A percentile compares a stretch with the other conserved stretches of the same genome.
Evolutionary conservation across 148 eudicot species (phyloP).

Genomic region (Nyssa sinensis): DNA sequence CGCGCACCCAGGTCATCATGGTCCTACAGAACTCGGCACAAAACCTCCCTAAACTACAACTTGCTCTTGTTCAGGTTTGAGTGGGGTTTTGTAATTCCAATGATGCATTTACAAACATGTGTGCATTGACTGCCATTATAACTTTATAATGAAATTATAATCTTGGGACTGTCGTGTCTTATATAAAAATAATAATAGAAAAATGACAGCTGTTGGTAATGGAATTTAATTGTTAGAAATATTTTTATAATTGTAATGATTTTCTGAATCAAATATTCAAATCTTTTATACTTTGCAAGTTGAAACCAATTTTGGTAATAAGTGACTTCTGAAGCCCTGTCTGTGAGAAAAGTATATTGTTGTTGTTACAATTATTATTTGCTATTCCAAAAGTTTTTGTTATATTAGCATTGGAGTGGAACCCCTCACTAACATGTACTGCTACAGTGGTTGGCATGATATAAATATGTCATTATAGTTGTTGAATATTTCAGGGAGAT

Average conservation of each 20-base stretch:
- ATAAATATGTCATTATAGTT: background rate
- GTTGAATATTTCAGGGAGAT: background rate
- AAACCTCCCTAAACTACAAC: no score
- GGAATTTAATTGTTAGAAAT: background rate
- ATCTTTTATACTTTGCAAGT: background rate
- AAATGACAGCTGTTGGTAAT: background rate
- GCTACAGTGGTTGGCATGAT: background rate
- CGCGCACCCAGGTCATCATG: no score
- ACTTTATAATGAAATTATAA: no score
- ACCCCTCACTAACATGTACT: background rate
- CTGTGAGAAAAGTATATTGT: no score
- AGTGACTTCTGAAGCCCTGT: background rate
- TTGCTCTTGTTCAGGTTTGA: no score
- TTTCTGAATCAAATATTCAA: background rate
- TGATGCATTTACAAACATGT: background rate
- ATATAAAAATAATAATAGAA: no score
- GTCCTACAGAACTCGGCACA: no score
- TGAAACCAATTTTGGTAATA: background rate
- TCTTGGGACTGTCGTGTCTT: background rate
- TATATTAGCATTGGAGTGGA: background rate
- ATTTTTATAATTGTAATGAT: background rate
- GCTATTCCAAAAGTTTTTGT: no score
- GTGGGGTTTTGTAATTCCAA: background rate
- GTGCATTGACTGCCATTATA: background rate
- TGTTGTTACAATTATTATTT: no score